These are phyloP conservation scores for Tilletia indica DNA, from an alignment of 1,284 basidiomycete species.

Conservation along the genomic window DNA sequence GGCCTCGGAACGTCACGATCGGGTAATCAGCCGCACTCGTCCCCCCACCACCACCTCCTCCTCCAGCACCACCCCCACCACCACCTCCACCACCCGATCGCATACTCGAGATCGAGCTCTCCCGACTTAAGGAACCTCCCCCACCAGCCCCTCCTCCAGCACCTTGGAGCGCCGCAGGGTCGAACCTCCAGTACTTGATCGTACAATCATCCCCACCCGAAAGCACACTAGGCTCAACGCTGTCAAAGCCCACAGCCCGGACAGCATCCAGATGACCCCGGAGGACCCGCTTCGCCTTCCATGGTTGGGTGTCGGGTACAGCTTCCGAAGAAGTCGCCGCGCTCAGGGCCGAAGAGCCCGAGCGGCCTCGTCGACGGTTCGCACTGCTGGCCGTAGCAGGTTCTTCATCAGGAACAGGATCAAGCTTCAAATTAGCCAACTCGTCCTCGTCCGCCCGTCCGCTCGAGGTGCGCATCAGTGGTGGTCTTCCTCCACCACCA, in stretches of 20 bases:
- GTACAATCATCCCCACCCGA: slow-evolving; percentile 93
- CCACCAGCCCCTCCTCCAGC: slow-evolving; percentile 28
- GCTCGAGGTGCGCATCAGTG: neutral
- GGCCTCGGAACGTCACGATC: slow-evolving; percentile 85
- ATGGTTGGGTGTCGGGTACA: slow-evolving; percentile 41
- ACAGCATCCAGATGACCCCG: slow-evolving; percentile 87
- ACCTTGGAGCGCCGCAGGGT: slow-evolving; percentile 28
- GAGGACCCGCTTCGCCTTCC: slow-evolving; percentile 48
- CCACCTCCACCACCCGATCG: slow-evolving; percentile 7
- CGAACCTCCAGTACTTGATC: slow-evolving; percentile 88
- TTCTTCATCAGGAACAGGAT: slow-evolving; percentile 31
- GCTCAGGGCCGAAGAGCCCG: slow-evolving; percentile 1
- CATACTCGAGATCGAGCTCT: slow-evolving; percentile 10
- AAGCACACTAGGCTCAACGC: slow-evolving; percentile 72
- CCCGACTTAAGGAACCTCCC: neutral
- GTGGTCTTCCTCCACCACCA: neutral
- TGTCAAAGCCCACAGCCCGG: slow-evolving; percentile 82
- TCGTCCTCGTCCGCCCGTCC: slow-evolving; percentile 37
- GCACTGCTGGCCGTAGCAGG: slow-evolving; percentile 17
- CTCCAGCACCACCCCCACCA: slow-evolving; percentile 24
- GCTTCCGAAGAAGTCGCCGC: neutral
- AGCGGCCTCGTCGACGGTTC: neutral
- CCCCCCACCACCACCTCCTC: neutral
- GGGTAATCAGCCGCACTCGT: slow-evolving; percentile 57
- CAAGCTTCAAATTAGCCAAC: slow-evolving; percentile 39